These are phyloP conservation scores for Colletotrichum limetticola DNA, from an alignment of 2,329 filamentous ascomycete species.

Conservation along the genomic window DNA sequence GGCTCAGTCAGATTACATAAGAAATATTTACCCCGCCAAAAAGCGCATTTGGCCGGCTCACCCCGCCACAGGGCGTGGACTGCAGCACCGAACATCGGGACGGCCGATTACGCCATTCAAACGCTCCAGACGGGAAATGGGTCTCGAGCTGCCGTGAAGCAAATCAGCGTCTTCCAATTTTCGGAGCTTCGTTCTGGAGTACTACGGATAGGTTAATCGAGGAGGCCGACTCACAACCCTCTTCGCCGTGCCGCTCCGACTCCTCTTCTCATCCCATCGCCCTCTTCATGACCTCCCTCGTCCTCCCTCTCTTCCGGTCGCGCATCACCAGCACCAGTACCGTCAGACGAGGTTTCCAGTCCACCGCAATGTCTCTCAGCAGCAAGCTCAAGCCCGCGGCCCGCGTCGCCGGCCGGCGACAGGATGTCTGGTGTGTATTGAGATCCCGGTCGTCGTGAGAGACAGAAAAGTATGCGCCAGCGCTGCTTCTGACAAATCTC, in stretches of 20 bases:
- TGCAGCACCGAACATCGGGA: constrained; percentile 29
- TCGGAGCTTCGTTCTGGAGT: constrained; percentile 14
- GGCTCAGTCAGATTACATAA: background rate
- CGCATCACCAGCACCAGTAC: constrained; percentile 30
- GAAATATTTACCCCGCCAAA: constrained; percentile 26
- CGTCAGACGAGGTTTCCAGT: constrained; percentile 32
- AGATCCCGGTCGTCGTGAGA: background rate
- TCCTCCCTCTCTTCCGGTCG: constrained; percentile 35
- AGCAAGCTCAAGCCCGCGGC: constrained; percentile 62
- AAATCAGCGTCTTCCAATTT: constrained; percentile 31
- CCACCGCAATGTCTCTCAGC: constrained; percentile 53
- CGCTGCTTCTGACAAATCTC: background rate
- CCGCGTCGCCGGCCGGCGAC: constrained; percentile 59
- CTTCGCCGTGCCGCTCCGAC: constrained; percentile 6
- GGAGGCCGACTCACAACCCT: background rate
- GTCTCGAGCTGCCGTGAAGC: constrained; percentile 18
- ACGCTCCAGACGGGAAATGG: constrained; percentile 28
- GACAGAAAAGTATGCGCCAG: background rate
- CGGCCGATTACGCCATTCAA: constrained; percentile 16
- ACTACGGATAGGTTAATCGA: background rate
- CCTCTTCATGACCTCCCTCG: constrained; percentile 29
- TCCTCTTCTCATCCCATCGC: background rate
- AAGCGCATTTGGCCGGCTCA: constrained; percentile 22
- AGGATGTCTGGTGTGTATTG: constrained; percentile 62
- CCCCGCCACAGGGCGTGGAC: constrained; percentile 26